phyloP scores from a whole-genome alignment of 495 filamentous ascomycete species.

The Penicillium paradoxum region DNA sequence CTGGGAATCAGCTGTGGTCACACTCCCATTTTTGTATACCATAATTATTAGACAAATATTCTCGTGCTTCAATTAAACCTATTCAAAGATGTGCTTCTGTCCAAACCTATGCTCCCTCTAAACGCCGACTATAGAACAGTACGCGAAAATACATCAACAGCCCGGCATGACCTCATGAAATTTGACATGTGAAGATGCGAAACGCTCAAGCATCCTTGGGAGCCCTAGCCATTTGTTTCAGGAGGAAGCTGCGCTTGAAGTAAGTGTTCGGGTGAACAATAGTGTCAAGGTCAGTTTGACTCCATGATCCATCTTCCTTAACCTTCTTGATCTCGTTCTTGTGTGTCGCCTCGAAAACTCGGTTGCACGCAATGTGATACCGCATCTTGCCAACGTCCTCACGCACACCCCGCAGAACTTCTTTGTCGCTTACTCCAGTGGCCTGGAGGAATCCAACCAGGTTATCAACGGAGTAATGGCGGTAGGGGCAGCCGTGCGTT shows the following conservation, averaged over 20 bases:
- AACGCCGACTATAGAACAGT: slow-evolving; percentile 14
- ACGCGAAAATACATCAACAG: slow-evolving; percentile 1
- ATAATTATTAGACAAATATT: neutral
- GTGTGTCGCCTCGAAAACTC: slow-evolving; percentile 87
- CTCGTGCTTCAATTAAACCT: neutral
- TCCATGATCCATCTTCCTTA: slow-evolving; percentile 75
- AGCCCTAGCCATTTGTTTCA: slow-evolving; percentile 58
- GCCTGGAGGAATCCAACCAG: slow-evolving; percentile 65
- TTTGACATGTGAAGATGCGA: slow-evolving; percentile 9
- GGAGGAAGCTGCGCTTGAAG: slow-evolving; percentile 85
- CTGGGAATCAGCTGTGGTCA: slow-evolving; percentile 81
- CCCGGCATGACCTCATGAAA: slow-evolving; percentile 32
- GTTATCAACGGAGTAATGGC: slow-evolving; percentile 86
- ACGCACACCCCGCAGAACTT: slow-evolving; percentile 71
- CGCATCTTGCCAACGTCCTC: slow-evolving; percentile 85
- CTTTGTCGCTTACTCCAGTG: slow-evolving; percentile 71
- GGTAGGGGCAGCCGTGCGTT: slow-evolving; percentile 90
- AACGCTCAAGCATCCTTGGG: slow-evolving; percentile 23
- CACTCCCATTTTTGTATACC: slow-evolving; percentile 30
- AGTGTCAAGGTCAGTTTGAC: slow-evolving; percentile 77
- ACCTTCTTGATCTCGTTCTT: slow-evolving; percentile 83
- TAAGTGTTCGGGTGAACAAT: slow-evolving; percentile 98
- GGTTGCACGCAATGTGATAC: slow-evolving; percentile 94
- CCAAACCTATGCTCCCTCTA: slow-evolving; percentile 10
- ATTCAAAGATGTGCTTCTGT: slow-evolving; percentile 11